Percentiles rank a stretch among this genome's conserved stretches.
Evolutionary conservation across 306 rosid genomes (phyloP).

Genomic region (Ziziphus jujuba): DNA sequence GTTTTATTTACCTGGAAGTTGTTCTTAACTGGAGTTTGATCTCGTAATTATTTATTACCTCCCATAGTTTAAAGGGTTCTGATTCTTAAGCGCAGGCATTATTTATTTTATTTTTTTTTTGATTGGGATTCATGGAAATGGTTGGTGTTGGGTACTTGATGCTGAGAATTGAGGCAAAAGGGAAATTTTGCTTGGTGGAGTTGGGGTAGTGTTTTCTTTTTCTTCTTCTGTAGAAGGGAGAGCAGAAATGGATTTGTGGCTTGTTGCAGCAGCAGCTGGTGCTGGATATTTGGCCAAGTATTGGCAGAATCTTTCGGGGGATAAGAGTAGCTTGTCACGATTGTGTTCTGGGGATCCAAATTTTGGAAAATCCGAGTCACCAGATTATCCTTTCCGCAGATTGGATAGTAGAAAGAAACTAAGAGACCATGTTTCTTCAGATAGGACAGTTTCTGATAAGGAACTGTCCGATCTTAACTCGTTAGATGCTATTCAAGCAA

Average conservation of each 20-base stretch:
- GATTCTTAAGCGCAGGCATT: constrained; percentile 15
- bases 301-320: constrained; percentile 49
- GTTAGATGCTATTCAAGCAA: constrained; percentile 28
- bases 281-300: constrained; percentile 77
- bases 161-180: constrained; percentile 34
- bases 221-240: constrained; percentile 29
- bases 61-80: constrained; percentile 3
- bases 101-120: constrained; percentile 3
- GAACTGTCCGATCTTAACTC: constrained; percentile 21
- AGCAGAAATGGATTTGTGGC: constrained; percentile 77
- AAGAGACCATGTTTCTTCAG: constrained; percentile 29
- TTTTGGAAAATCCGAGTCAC: constrained; percentile 40
- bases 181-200: constrained; percentile 31
- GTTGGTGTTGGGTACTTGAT: constrained; percentile 19
- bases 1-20: constrained; percentile 17
- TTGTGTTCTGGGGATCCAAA: constrained; percentile 41
- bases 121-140: constrained; percentile 38
- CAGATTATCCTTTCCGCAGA: constrained; percentile 19
- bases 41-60: constrained; percentile 6
- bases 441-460: constrained; percentile 31
- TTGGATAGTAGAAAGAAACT: constrained; percentile 22
- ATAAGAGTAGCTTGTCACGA: constrained; percentile 22
- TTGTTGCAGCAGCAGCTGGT: constrained; percentile 78
- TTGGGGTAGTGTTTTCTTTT: constrained; percentile 30
- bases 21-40: constrained; percentile 1